A percentile compares a stretch with the other conserved stretches of the same genome.
phyloP scores from a whole-genome alignment of 2,329 filamentous ascomycete species.

The Fusarium mangiferae region DNA sequence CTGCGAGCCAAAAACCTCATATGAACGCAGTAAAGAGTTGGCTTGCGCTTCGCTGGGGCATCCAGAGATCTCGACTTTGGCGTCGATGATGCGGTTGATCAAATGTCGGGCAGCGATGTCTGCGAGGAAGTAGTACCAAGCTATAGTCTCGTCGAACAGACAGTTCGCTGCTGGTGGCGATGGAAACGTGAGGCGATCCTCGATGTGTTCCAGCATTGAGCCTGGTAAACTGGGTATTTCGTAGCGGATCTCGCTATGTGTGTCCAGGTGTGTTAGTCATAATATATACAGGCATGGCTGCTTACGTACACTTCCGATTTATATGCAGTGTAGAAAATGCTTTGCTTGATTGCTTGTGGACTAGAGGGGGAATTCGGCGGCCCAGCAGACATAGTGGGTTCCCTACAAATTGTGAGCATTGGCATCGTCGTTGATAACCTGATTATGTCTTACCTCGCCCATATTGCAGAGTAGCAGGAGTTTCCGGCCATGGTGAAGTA shows the following conservation, averaged over 20 bases:
- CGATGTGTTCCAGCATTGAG: background rate
- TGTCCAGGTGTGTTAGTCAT: background rate
- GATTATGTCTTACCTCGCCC: background rate
- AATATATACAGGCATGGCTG: rapidly evolving
- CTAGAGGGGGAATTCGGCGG: background rate
- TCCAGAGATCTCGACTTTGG: background rate
- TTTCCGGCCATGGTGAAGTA: background rate
- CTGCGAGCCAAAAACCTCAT: background rate
- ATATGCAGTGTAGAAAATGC: background rate
- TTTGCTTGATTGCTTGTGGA: background rate
- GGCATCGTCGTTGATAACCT: background rate
- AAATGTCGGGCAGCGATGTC: background rate
- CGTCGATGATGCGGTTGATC: background rate
- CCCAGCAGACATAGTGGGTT: background rate
- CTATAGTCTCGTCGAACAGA: background rate
- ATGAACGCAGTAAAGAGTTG: background rate
- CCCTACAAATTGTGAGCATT: background rate
- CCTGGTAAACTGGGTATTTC: background rate
- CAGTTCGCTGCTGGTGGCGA: background rate
- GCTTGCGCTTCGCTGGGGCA: background rate
- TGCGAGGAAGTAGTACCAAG: background rate
- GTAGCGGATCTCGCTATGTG: background rate
- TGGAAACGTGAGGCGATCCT: background rate
- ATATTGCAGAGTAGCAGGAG: background rate
- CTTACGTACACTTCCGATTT: background rate